phyloP scores from a whole-genome alignment of 352 stramenopile genomes.

The Peronospora destructor region DNA sequence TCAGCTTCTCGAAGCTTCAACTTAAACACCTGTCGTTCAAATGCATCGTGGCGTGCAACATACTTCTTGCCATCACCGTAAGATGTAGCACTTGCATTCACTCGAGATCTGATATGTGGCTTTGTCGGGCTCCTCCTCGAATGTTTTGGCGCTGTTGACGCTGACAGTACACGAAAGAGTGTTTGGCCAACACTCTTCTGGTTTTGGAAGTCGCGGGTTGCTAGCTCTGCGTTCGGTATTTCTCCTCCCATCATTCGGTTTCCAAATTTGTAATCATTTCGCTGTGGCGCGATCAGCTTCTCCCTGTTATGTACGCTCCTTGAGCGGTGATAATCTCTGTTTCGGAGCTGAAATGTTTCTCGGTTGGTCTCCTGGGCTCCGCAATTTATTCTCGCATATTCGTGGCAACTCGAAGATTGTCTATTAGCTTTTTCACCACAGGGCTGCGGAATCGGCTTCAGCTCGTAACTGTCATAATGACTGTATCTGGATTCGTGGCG shows the following conservation, averaged over 20 bases:
- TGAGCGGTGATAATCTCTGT: neutral
- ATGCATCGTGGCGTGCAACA: neutral
- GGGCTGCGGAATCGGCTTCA: neutral
- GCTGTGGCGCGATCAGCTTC: neutral
- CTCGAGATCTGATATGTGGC: conserved; percentile 1
- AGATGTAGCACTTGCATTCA: neutral
- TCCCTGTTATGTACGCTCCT: neutral
- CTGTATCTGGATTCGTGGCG: neutral
- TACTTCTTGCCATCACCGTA: neutral
- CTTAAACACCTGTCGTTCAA: conserved; percentile 20
- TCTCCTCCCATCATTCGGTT: neutral
- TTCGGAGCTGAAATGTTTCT: neutral
- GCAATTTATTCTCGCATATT: neutral
- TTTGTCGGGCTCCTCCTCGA: neutral
- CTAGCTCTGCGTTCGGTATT: neutral
- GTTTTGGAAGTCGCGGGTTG: neutral
- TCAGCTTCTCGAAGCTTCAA: conserved; percentile 21
- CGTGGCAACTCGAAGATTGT: neutral
- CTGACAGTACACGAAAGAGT: neutral
- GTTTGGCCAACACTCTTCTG: neutral
- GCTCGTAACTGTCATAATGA: neutral
- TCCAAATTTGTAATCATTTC: neutral
- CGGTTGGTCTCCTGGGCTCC: neutral
- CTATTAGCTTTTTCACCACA: neutral
- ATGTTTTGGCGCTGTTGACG: neutral